phyloP scores from a whole-genome alignment of 2,329 filamentous ascomycete species.

The Alternaria triticimaculans region DNA sequence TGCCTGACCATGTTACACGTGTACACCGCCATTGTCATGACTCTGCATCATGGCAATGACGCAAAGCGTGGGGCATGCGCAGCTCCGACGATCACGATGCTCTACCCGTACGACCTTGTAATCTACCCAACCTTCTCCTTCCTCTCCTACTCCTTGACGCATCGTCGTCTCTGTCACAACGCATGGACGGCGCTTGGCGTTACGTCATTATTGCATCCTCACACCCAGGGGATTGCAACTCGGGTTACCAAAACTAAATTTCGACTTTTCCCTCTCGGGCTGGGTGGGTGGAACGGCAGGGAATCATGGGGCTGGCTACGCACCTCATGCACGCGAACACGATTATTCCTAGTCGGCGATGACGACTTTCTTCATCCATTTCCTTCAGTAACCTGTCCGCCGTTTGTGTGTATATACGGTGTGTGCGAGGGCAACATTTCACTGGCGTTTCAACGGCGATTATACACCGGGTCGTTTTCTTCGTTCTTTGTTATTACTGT shows the following conservation, averaged over 20 bases:
- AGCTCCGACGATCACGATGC: constrained; percentile 14
- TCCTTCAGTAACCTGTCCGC: constrained; percentile 29
- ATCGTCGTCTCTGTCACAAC: constrained; percentile 28
- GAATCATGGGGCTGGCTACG: constrained; percentile 10
- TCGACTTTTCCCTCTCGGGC: constrained; percentile 20
- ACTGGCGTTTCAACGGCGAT: constrained; percentile 28
- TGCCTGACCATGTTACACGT: constrained; percentile 13
- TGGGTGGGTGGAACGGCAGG: constrained; percentile 13
- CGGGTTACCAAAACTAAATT: constrained; percentile 19
- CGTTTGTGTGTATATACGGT: constrained; percentile 28
- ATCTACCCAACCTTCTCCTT: constrained; percentile 34
- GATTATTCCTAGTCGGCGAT: constrained; percentile 21
- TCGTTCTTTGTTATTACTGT: background rate
- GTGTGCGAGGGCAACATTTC: constrained; percentile 19
- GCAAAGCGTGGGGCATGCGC: constrained; percentile 10
- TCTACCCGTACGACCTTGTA: constrained; percentile 34
- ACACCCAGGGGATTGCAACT: constrained; percentile 21
- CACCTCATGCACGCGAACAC: constrained; percentile 20
- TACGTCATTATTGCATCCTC: constrained; percentile 30
- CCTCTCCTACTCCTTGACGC: constrained; percentile 28
- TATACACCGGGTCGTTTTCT: constrained; percentile 12
- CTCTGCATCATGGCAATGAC: constrained; percentile 4
- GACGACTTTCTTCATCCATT: constrained; percentile 16
- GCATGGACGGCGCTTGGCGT: constrained; percentile 42
- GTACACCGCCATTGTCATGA: constrained; percentile 16